A percentile compares a stretch with the other conserved stretches of the same genome.
Conservation (phyloP, 371 early-diverging fungal species). For the Actinomucor elegans region DNA sequence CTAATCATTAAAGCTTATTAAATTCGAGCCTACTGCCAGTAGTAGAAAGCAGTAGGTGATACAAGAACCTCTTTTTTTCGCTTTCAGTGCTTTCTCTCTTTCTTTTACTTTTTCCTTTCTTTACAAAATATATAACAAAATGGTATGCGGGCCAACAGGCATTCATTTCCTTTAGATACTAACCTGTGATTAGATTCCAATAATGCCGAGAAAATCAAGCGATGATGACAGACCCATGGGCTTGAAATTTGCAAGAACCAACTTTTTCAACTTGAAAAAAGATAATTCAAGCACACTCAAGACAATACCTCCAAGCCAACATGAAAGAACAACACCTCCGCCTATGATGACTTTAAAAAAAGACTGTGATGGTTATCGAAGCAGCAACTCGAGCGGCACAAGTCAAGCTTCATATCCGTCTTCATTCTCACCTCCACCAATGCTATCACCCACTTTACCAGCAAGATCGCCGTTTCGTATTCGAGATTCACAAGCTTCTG, state of each 20-base stretch:
- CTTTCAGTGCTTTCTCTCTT: no score
- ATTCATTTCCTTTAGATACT: no score
- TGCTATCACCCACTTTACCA: constrained; percentile 34
- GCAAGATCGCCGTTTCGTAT: constrained; percentile 46
- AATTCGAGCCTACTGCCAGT: no score
- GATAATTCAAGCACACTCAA: background rate
- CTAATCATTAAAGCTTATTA: no score
- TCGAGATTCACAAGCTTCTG: constrained; percentile 31
- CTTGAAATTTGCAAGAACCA: constrained; percentile 21
- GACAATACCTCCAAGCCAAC: background rate
- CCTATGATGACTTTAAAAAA: constrained; percentile 4
- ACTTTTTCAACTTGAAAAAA: constrained; percentile 21
- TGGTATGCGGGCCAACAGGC: no score
- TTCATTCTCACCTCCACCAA: background rate
- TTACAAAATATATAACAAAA: no score
- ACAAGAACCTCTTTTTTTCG: no score
- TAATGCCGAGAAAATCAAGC: constrained; percentile 18
- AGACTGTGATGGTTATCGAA: background rate
- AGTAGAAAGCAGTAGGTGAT: no score
- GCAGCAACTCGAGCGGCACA: background rate
- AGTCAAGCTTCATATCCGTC: background rate
- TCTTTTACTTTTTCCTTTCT: no score
- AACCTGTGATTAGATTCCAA: constrained; percentile 24
- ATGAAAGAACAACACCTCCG: background rate
- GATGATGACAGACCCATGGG: constrained; percentile 31